phyloP scores from a whole-genome alignment of 495 filamentous ascomycete genomes.

The Lineolata rhizophorae region DNA sequence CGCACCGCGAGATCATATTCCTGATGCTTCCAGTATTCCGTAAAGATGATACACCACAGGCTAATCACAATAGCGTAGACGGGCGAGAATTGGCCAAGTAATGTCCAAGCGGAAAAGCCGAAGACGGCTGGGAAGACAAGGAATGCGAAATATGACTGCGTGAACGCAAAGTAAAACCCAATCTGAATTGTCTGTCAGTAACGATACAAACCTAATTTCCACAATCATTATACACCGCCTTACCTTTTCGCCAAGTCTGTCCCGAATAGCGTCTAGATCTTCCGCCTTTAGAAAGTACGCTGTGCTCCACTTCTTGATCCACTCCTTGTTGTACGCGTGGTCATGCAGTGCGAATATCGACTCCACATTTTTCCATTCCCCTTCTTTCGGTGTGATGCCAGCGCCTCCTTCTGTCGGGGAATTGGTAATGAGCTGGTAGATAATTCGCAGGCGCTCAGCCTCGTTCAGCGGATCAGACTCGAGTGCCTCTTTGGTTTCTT shows the following conservation, averaged over 20 bases:
- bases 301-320: conserved; percentile 74
- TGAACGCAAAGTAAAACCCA: conserved; percentile 90
- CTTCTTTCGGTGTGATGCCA: conserved; percentile 62
- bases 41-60: conserved; percentile 76
- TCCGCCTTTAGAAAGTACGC: conserved; percentile 56
- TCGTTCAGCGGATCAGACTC: conserved; percentile 53
- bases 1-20: conserved; percentile 76
- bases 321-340: conserved; percentile 62
- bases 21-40: conserved; percentile 93
- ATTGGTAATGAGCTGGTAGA: conserved; percentile 72
- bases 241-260: conserved; percentile 77
- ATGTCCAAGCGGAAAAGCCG: conserved; percentile 57
- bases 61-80: conserved; percentile 64
- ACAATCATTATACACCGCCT: conserved; percentile 4
- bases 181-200: conserved; percentile 24
- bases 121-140: conserved; percentile 66
- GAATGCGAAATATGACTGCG: conserved; percentile 81
- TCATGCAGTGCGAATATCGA: conserved; percentile 82
- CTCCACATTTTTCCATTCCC: conserved; percentile 68
- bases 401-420: conserved; percentile 67
- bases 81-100: conserved; percentile 67
- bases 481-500: conserved; percentile 40
- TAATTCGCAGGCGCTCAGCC: conserved; percentile 68
- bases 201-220: not conserved
- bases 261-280: conserved; percentile 67